Conservation (phyloP, 1,284 basidiomycete genomes). For the Bondarzewia mesenterica region DNA sequence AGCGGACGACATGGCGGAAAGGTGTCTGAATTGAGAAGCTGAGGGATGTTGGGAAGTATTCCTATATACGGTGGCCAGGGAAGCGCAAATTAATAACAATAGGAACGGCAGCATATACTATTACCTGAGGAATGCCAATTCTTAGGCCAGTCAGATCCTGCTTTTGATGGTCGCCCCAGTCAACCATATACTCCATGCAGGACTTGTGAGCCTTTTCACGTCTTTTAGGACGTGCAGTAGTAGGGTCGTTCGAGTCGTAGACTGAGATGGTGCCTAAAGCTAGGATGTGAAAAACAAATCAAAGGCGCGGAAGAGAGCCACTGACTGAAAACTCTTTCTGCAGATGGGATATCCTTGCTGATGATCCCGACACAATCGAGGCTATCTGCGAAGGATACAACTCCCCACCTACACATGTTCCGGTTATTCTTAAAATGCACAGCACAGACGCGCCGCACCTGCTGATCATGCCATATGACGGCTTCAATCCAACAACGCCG, state of each 20-base stretch:
- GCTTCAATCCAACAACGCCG: slow-evolving; percentile 88
- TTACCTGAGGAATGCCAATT: slow-evolving; percentile 52
- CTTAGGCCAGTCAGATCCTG: slow-evolving; percentile 36
- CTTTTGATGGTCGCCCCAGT: slow-evolving; percentile 6
- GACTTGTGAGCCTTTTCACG: slow-evolving; percentile 25
- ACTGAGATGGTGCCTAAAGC: slow-evolving; percentile 51
- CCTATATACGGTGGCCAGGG: slow-evolving; percentile 36
- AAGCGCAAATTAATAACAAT: background rate
- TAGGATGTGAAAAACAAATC: background rate
- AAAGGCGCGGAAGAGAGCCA: slow-evolving; percentile 2
- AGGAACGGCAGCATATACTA: background rate
- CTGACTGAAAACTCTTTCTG: slow-evolving; percentile 59
- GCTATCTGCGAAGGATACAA: slow-evolving; percentile 91
- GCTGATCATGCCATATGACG: slow-evolving; percentile 88
- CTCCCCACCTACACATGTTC: slow-evolving; percentile 61
- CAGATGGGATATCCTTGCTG: slow-evolving; percentile 42
- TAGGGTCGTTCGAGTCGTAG: slow-evolving; percentile 77
- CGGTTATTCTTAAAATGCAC: background rate
- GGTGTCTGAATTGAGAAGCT: slow-evolving; percentile 37
- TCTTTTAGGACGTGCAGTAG: slow-evolving; percentile 43
- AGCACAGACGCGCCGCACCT: slow-evolving; percentile 36
- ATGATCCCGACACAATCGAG: slow-evolving; percentile 91
- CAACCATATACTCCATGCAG: slow-evolving; percentile 8
- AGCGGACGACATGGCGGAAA: slow-evolving; percentile 39
- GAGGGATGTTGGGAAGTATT: slow-evolving; percentile 79